phyloP scores from a whole-genome alignment of 371 early-diverging fungal species.

The Mortierella sp. region DNA sequence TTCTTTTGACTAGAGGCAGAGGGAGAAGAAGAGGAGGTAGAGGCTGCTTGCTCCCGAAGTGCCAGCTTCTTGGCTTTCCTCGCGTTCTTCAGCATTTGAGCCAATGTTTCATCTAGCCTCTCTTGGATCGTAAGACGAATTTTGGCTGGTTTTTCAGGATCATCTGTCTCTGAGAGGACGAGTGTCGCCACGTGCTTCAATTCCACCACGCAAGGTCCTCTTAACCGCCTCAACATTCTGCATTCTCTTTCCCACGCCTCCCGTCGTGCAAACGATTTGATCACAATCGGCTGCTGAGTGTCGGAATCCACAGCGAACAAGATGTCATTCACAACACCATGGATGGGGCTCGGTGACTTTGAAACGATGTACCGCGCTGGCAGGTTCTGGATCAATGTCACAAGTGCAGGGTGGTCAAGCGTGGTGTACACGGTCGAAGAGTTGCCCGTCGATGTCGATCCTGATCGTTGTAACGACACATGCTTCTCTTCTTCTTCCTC shows the following conservation, averaged over 20 bases:
- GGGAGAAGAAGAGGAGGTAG: neutral
- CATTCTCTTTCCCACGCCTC: conserved; percentile 53
- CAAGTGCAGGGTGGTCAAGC: conserved; percentile 34
- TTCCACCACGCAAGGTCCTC: conserved; percentile 47
- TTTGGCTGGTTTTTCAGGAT: conserved; percentile 40
- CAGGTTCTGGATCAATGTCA: conserved; percentile 30
- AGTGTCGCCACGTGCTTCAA: conserved; percentile 47
- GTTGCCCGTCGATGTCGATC: conserved; percentile 23
- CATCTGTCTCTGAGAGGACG: conserved; percentile 42
- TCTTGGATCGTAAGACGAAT: conserved; percentile 44
- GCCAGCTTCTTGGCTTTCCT: conserved; percentile 43
- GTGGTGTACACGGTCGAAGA: conserved; percentile 20
- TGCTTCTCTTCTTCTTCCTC: conserved; percentile 13
- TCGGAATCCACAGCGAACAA: conserved; percentile 45
- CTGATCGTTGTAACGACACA: conserved; percentile 7
- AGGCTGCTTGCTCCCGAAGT: conserved; percentile 24
- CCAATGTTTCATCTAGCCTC: conserved; percentile 44
- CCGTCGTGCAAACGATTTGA: conserved; percentile 37
- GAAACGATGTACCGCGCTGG: conserved; percentile 43
- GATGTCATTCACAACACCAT: conserved; percentile 37
- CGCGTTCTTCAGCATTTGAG: conserved; percentile 50
- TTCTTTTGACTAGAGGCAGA: too few species aligned
- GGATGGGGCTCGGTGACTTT: conserved; percentile 42
- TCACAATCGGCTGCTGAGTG: conserved; percentile 48
- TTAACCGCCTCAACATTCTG: conserved; percentile 24